Conservation (phyloP, 2,329 filamentous ascomycete genomes). For the Aureobasidium leucospermi region DNA sequence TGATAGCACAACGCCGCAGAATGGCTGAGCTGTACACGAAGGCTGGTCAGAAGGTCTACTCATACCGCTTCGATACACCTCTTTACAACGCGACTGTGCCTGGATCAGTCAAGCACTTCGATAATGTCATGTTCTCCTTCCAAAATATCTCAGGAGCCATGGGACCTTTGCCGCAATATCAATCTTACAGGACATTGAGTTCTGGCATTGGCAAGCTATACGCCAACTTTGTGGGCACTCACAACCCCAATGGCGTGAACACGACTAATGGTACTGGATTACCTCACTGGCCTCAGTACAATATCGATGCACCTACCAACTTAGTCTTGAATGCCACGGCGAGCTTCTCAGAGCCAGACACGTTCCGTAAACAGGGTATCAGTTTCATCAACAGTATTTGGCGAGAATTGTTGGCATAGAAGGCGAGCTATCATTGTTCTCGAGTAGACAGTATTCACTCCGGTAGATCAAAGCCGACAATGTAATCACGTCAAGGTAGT, state of each 20-base stretch:
- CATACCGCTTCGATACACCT: slow-evolving; percentile 46
- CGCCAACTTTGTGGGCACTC: slow-evolving; percentile 36
- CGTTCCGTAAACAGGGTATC: slow-evolving; percentile 42
- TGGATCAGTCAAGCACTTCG: slow-evolving; percentile 41
- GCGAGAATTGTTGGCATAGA: slow-evolving; percentile 13
- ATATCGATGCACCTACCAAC: slow-evolving; percentile 34
- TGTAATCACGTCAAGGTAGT: no score
- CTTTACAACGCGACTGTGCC: slow-evolving; percentile 35
- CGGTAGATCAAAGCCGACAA: no score
- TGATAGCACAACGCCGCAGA: slow-evolving; percentile 41
- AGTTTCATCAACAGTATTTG: slow-evolving; percentile 36
- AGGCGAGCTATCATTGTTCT: no score
- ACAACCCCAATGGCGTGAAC: slow-evolving; percentile 36
- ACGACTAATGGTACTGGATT: slow-evolving; percentile 20
- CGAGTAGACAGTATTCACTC: no score
- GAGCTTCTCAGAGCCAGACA: slow-evolving; percentile 41
- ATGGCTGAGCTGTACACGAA: slow-evolving; percentile 37
- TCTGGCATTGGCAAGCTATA: slow-evolving; percentile 35
- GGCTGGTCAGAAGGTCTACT: slow-evolving; percentile 33
- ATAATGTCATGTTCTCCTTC: slow-evolving; percentile 46
- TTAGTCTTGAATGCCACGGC: slow-evolving; percentile 40
- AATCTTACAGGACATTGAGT: slow-evolving; percentile 34
- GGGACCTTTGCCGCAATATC: slow-evolving; percentile 35
- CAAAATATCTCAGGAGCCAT: slow-evolving; percentile 44
- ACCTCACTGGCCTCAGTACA: slow-evolving; percentile 38